Percentiles rank a stretch among this genome's conserved stretches.
These are phyloP conservation scores for Cutaneotrichosporon sp. DNA, from an alignment of 1,284 basidiomycete species.

Conservation along the genomic window DNA sequence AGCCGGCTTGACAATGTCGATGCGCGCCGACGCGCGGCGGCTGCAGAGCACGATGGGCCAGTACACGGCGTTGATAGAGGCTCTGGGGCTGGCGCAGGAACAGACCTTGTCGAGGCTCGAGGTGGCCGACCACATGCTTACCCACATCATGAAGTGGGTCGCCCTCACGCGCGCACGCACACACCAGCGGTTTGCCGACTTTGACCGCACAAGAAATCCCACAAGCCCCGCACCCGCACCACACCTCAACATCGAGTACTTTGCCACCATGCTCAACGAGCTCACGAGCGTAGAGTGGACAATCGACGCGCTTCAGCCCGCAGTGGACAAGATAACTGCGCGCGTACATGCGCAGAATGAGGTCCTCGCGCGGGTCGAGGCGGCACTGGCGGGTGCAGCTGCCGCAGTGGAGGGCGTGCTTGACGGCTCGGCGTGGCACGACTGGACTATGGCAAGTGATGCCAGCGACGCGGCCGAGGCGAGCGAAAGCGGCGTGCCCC, in stretches of 20 bases:
- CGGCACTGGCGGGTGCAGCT: not conserved
- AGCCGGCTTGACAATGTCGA: not conserved
- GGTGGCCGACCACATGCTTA: not conserved
- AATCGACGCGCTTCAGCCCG: not conserved
- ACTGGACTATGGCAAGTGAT: no score
- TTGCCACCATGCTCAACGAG: not conserved
- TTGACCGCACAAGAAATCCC: not conserved
- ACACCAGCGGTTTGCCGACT: slow-evolving; percentile 1
- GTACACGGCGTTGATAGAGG: not conserved
- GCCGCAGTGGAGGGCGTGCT: not conserved
- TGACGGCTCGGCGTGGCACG: not conserved
- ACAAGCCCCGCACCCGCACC: not conserved
- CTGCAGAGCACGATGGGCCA: not conserved
- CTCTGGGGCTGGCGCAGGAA: not conserved
- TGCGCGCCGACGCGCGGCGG: not conserved
- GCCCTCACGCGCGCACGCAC: not conserved
- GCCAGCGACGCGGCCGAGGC: no score
- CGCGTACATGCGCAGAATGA: not conserved
- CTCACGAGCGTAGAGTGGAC: not conserved
- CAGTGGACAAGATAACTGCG: not conserved
- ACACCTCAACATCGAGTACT: not conserved
- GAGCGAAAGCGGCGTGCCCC: no score
- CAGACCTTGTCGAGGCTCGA: not conserved
- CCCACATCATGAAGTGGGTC: not conserved
- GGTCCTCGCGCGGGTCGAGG: not conserved